Percentiles rank a stretch among this genome's conserved stretches.
These are phyloP conservation scores for Aspergillus sp. DNA, from an alignment of 2,329 filamentous ascomycete genomes.

Conservation along the genomic window DNA sequence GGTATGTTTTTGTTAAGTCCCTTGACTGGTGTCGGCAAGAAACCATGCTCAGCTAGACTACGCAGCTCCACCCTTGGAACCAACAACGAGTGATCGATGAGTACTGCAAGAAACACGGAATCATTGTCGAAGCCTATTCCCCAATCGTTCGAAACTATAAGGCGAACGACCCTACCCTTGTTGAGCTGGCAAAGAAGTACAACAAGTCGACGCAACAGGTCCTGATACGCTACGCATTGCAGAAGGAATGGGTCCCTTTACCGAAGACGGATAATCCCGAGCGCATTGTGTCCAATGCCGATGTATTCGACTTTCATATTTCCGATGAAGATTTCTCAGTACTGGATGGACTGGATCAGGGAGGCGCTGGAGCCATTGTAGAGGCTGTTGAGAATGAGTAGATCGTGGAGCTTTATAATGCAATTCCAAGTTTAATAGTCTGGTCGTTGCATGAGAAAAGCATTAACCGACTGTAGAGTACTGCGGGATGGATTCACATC, in stretches of 20 bases:
- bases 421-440: constrained; percentile 33
- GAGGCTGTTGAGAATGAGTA: constrained; percentile 52
- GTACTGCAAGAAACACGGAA: constrained; percentile 58
- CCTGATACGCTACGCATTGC: constrained; percentile 78
- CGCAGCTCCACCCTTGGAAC: constrained; percentile 71
- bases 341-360: constrained; percentile 58
- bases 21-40: not conserved
- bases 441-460: constrained; percentile 71
- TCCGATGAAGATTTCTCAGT: constrained; percentile 60
- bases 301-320: constrained; percentile 66
- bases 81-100: constrained; percentile 65
- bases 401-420: constrained; percentile 17
- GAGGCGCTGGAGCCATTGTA: constrained; percentile 52
- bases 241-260: constrained; percentile 74
- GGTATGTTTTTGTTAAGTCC: constrained; percentile 49
- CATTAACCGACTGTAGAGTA: constrained; percentile 90
- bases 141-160: constrained; percentile 69
- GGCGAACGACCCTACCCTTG: constrained; percentile 69
- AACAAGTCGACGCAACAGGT: constrained; percentile 76
- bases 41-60: constrained; percentile 27
- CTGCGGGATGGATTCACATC: constrained; percentile 81
- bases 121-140: constrained; percentile 59
- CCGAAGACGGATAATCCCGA: constrained; percentile 74
- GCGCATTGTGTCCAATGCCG: constrained; percentile 68
- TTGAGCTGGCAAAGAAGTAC: constrained; percentile 71